phyloP scores from a whole-genome alignment of 805 yeast genomes.

The Zygosaccharomyces lentus region DNA sequence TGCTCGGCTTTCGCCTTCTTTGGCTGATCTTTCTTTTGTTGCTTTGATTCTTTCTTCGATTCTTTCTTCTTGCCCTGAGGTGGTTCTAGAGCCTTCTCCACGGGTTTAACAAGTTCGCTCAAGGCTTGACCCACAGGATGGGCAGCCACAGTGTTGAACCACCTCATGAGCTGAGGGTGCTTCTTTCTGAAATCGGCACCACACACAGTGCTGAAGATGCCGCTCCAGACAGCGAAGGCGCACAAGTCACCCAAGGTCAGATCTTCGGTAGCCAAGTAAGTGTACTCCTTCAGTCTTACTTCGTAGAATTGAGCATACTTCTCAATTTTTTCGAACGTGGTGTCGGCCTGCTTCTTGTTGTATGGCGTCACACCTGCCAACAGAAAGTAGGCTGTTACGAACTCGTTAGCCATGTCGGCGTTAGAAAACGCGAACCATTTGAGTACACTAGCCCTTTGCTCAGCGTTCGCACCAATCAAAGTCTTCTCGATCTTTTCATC shows the following conservation, averaged over 20 bases:
- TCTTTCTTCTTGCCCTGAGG: constrained; percentile 50
- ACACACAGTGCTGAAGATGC: constrained; percentile 46
- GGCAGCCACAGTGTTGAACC: constrained; percentile 58
- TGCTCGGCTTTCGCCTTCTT: constrained; percentile 23
- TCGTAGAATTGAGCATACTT: constrained; percentile 45
- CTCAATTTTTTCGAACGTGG: constrained; percentile 38
- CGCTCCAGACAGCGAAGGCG: constrained; percentile 18
- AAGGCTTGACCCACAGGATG: constrained; percentile 45
- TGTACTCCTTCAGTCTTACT: constrained; percentile 54
- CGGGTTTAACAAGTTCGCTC: constrained; percentile 50
- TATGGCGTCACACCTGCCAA: constrained; percentile 60
- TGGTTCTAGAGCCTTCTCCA: constrained; percentile 52
- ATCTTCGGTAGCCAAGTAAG: constrained; percentile 73
- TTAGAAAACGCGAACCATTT: constrained; percentile 76
- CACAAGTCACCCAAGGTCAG: constrained; percentile 40
- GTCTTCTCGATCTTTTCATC: constrained; percentile 35
- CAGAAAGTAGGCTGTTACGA: constrained; percentile 50
- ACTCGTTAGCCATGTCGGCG: constrained; percentile 52
- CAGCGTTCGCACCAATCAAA: constrained; percentile 60
- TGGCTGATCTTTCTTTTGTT: constrained; percentile 27
- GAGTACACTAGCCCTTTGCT: constrained; percentile 57
- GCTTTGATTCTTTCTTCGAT: constrained; percentile 40
- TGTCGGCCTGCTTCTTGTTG: constrained; percentile 71
- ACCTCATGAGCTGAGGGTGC: constrained; percentile 64
- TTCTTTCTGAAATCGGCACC: constrained; percentile 61